Conservation (phyloP, 495 filamentous ascomycete species). For the Rhypophila decipiens region DNA sequence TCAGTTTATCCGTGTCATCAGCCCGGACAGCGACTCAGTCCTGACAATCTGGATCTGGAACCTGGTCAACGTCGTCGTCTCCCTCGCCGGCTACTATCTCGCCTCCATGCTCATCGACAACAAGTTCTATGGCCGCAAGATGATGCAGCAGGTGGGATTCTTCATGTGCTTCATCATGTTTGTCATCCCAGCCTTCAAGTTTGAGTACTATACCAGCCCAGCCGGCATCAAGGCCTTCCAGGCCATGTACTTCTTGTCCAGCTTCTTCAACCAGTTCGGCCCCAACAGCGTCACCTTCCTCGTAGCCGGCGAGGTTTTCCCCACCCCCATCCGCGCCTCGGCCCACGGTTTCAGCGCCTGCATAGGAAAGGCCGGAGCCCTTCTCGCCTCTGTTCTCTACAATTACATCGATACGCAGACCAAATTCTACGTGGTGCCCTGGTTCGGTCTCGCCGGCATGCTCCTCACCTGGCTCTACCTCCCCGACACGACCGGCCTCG, state of each 20-base stretch:
- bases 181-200: conserved; percentile 77
- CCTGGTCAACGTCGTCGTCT: conserved; percentile 75
- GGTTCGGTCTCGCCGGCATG: conserved; percentile 83
- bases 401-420: conserved; percentile 74
- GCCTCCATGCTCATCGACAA: conserved; percentile 77
- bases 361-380: conserved; percentile 74
- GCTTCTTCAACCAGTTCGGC: conserved; percentile 95
- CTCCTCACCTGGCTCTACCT: conserved; percentile 73
- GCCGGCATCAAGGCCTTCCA: conserved; percentile 73
- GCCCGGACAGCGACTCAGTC: conserved; percentile 50
- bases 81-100: conserved; percentile 76
- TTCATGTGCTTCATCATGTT: conserved; percentile 81
- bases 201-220: conserved; percentile 62
- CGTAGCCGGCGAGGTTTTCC: conserved; percentile 85
- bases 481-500: conserved; percentile 86
- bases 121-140: conserved; percentile 86
- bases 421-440: conserved; percentile 84
- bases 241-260: conserved; percentile 86
- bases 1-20: conserved; percentile 75
- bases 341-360: conserved; percentile 87
- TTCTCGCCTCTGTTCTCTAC: conserved; percentile 76
- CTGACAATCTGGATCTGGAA: conserved; percentile 89
- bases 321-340: conserved; percentile 81
- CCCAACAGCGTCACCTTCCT: conserved; percentile 90
- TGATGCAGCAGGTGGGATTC: conserved; percentile 90